Evolutionary conservation across 306 rosid species (phyloP), one percentile per base, ranked within the genome.

Genomic region (barrel medic (Medicago truncatula)): DNA sequence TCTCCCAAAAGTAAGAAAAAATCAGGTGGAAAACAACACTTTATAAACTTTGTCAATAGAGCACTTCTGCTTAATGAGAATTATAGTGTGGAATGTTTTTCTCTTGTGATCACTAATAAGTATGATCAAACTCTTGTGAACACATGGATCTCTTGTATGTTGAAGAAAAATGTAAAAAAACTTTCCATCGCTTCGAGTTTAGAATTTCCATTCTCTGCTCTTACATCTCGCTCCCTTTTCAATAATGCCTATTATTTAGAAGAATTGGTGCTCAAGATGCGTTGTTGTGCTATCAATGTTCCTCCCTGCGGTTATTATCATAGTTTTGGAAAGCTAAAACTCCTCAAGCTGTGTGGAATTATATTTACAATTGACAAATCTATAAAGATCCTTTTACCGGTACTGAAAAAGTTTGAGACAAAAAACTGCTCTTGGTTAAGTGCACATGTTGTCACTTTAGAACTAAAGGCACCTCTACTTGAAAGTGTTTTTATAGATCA

Each of bases 71-170:
- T 53, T 43, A 43, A 2, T 4, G 11, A 65, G 3, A 5, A 0
- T 40, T 11, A 40, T 13, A 17, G 7, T 3, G 1, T 71, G 3
- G 50, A 63, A 39, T 53, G 60, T 47, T 44, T 56, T 16, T 25
- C 64, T 10, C 56, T 80, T 8, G 17, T 5, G 7, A 21, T 72
- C 0, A 3, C 6, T 9, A 1, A 46, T 34, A 13, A 34, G 15
- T 59, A 74, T 47, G 39, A 57, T 17, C 23, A 0, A 1, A 9
- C 50, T 13, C 2, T 28, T 5, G 9, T 80, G 13, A 73, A 79
- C 15, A 4, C 61, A 2, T 79, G 78, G 83, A 73, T 79, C 6
- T 59, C 65, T 23, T 11, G 40, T 39, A 59, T 59, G 39, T 13
- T 59, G 65, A 59, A 5, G 3, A n/a, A 38, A 38, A 7, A 8